Base-by-base conservation (phyloP, 164 flowering plant genomes). In the Liriodendron chinense region DNA sequence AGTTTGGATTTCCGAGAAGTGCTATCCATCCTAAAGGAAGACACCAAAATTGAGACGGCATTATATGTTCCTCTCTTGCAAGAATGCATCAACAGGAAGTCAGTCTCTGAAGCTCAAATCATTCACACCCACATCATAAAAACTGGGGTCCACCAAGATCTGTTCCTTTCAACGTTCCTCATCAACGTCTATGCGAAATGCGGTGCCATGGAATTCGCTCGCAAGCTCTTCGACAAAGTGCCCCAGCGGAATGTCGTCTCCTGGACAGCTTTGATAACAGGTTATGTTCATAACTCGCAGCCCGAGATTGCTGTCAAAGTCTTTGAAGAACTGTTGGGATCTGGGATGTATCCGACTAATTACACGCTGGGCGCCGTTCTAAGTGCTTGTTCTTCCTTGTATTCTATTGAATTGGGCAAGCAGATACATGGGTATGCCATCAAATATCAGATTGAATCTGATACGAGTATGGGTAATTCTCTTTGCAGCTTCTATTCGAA, bases 241-340 rank as follows among this genome's bases (percentile, higher is more conserved):
- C 85, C 90, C 50, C 63, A 68, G 47, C 84, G 83, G 77, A 90
- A 87, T 80, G 89, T 86, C 25, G 89, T 90, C 47, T 70, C 91
- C 0, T 90, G 97, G 96, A 94, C 96, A 0, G 74, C 89, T n/a
- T 57, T 94, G 80, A 86, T 94, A 86, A 82, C 91, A 4, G 98
- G 96, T 21, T 88, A 90, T 63, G 82, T 86, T 79, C 89, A 87
- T n/a, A 86, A 81, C 78, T 82, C 83, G 0, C 86, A 83, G 84
- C 94, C 94, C 0, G 90, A 84, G 74, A 57, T 72, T 13, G 90
- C 92, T 3, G 47, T 87, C 56, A 65, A 59, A 43, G 85, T 88
- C 28, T 91, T 90, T 68, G 75, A 9, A 20, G 89, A 90, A 74
- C 80, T 94, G 91, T 69, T 91, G 86, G 89, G 85, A 71, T 63